Percentiles rank a stretch among this genome's conserved stretches.
phyloP scores from a whole-genome alignment of 2,329 filamentous ascomycete genomes.

The Aspergillus ochraceoroseus region DNA sequence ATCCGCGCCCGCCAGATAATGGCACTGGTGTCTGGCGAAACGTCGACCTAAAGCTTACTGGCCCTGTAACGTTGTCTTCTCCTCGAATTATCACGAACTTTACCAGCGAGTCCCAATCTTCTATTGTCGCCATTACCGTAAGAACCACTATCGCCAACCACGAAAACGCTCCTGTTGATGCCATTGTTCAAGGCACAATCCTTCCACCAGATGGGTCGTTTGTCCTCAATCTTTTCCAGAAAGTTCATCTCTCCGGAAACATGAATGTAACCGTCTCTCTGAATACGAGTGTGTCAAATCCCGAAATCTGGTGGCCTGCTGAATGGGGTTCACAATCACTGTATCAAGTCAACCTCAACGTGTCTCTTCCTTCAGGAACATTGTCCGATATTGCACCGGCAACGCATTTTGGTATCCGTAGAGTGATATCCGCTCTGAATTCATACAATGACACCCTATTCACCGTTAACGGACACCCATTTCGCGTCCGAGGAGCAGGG shows the following conservation, averaged over 20 bases:
- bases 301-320: constrained; percentile 59
- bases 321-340: constrained; percentile 56
- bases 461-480: constrained; percentile 53
- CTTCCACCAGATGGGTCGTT: constrained; percentile 13
- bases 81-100: constrained; percentile 47
- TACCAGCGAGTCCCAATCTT: constrained; percentile 25
- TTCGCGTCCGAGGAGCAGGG: constrained; percentile 58
- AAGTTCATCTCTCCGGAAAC: constrained; percentile 38
- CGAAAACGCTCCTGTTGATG: constrained; percentile 19
- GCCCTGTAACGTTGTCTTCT: constrained; percentile 45
- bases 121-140: constrained; percentile 38
- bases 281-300: constrained; percentile 38
- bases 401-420: constrained; percentile 51
- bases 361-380: constrained; percentile 17
- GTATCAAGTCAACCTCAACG: constrained; percentile 40
- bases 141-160: constrained; percentile 34
- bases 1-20: constrained; percentile 58
- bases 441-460: constrained; percentile 53
- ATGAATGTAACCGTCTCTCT: constrained; percentile 42
- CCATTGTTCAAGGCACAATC: constrained; percentile 24
- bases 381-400: constrained; percentile 35
- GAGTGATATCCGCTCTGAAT: constrained; percentile 52
- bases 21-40: constrained; percentile 61
- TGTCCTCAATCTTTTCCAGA: constrained; percentile 26
- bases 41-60: constrained; percentile 53